Evolutionary conservation across 192 early-diverging fungal species (phyloP).

Genomic region (Backusella sp.): DNA sequence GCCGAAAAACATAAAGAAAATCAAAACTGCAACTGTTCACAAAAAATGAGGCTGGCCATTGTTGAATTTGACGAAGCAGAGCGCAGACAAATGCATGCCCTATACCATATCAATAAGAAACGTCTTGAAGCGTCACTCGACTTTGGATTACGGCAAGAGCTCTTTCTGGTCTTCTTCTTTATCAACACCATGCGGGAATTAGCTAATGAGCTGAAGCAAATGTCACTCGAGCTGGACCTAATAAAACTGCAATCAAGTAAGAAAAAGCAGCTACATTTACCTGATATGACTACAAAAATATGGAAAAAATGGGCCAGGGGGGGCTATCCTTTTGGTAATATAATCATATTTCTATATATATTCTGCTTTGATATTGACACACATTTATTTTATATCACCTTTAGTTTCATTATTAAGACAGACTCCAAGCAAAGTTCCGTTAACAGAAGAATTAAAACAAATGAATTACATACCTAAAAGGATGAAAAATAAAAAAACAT

Average conservation of each 20-base stretch:
- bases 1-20: neutral
- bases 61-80: constrained; percentile 27
- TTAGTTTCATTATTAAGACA: neutral
- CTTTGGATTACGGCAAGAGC: constrained; percentile 39
- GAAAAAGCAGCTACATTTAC: constrained; percentile 29
- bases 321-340: constrained; percentile 18
- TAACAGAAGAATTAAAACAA: neutral
- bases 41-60: constrained; percentile 8
- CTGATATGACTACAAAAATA: constrained; percentile 26
- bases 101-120: constrained; percentile 5
- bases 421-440: neutral
- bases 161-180: constrained; percentile 52
- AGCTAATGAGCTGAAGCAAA: constrained; percentile 38
- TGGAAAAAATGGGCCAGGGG: constrained; percentile 36
- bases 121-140: neutral
- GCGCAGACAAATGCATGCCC: constrained; percentile 14
- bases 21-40: constrained; percentile 20
- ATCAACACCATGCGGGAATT: constrained; percentile 48
- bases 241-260: constrained; percentile 6
- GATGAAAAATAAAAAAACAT: neutral
- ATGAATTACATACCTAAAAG: neutral
- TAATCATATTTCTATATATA: neutral
- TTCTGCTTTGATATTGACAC: neutral
- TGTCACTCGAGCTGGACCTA: constrained; percentile 10
- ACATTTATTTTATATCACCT: neutral